Evolutionary conservation across 2,329 filamentous ascomycete species (phyloP).

Genomic region (Diaporthe aspalathi): DNA sequence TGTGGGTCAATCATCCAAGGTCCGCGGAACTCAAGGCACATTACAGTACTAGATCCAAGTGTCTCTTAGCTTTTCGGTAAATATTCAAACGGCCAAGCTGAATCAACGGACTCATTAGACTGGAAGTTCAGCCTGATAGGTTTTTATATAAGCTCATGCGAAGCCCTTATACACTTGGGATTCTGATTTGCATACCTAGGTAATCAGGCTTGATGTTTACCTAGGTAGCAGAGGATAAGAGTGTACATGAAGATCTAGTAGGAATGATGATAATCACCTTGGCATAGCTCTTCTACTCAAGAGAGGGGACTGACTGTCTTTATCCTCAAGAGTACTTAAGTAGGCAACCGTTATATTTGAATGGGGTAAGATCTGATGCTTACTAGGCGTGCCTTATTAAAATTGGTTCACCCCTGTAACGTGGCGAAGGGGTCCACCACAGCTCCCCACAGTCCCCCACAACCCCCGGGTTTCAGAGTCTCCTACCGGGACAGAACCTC

Average conservation of each 20-base stretch:
- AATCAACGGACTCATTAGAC: background rate
- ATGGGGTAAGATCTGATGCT: too few relatives aligned
- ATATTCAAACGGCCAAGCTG: background rate
- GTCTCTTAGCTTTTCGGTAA: background rate
- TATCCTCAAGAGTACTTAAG: background rate
- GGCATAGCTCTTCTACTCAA: background rate
- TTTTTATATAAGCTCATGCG: background rate
- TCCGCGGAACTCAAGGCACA: background rate
- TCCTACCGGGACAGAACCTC: too few relatives aligned
- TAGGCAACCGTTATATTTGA: background rate
- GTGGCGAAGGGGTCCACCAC: background rate
- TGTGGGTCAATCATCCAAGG: background rate
- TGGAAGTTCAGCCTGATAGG: background rate
- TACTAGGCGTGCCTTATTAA: background rate
- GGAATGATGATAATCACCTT: background rate
- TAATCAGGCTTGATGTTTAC: background rate
- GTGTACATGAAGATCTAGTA: background rate
- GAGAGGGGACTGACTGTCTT: background rate
- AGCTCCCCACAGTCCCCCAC: slow-evolving; percentile 11
- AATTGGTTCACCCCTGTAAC: background rate
- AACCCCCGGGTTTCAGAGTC: background rate
- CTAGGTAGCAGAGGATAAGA: background rate
- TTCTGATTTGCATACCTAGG: background rate
- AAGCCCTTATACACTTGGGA: background rate
- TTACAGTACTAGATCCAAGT: background rate